These are phyloP conservation scores for Hericium rajendrae DNA, from an alignment of 768 basidiomycete species.

Conservation along the genomic window DNA sequence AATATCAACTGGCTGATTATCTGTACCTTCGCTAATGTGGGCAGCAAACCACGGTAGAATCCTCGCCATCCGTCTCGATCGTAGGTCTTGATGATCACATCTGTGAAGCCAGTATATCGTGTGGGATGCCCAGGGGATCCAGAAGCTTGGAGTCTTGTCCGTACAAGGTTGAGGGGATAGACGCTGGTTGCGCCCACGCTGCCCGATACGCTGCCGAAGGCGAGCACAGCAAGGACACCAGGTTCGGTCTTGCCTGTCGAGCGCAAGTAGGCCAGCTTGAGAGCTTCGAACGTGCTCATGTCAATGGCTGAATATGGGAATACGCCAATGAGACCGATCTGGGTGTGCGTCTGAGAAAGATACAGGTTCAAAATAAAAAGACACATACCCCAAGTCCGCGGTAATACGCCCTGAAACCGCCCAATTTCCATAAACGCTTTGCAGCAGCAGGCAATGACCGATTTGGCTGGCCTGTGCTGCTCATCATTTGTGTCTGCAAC, in stretches of 20 bases:
- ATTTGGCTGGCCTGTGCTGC: constrained; percentile 53
- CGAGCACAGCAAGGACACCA: constrained; percentile 74
- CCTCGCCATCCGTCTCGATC: constrained; percentile 85
- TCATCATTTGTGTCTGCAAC: constrained; percentile 92
- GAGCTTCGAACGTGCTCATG: constrained; percentile 94
- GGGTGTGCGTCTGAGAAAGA: constrained; percentile 12
- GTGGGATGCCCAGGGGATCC: constrained; percentile 94
- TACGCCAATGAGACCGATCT: constrained; percentile 94
- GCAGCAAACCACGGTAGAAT: constrained; percentile 44
- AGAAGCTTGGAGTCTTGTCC: constrained; percentile 92
- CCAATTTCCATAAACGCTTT: constrained; percentile 66
- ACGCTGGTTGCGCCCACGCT: constrained; percentile 91
- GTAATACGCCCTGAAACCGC: constrained; percentile 80
- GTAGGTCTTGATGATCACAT: constrained; percentile 76
- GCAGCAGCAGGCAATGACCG: constrained; percentile 54
- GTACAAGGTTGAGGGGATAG: constrained; percentile 85
- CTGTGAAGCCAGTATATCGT: constrained; percentile 77
- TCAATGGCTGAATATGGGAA: constrained; percentile 98
- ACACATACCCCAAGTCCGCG: constrained; percentile 75
- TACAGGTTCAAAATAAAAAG: constrained; percentile 10
- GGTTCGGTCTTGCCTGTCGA: constrained; percentile 88
- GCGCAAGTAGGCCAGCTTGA: constrained; percentile 82
- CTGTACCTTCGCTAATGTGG: background rate
- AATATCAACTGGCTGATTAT: background rate
- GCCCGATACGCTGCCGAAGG: constrained; percentile 89